Conservation (phyloP, 345 rosid species). For the Hypericum androsaemum region DNA sequence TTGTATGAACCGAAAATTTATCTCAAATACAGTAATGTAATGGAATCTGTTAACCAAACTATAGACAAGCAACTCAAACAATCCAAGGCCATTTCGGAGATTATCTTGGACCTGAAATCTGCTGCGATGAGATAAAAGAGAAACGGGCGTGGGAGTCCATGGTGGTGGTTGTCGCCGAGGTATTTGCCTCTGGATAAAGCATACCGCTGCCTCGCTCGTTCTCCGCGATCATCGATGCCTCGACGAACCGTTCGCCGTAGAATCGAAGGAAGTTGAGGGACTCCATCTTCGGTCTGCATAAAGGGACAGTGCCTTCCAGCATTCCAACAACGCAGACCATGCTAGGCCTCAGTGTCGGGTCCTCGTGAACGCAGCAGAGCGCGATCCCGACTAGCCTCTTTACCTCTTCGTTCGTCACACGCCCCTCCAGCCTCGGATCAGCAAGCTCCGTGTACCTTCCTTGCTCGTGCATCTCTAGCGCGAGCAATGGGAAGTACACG, state of each 20-base stretch:
- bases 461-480: conserved; percentile 49
- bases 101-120: conserved; percentile 83
- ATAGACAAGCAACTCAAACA: conserved; percentile 8
- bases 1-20: no score
- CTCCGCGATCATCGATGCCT: conserved; percentile 53
- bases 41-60: conserved; percentile 4
- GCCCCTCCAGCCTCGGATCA: conserved; percentile 67
- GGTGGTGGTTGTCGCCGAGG: conserved; percentile 25
- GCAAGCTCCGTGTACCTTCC: conserved; percentile 61
- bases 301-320: conserved; percentile 31
- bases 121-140: conserved; percentile 72
- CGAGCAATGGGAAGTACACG: conserved; percentile 66
- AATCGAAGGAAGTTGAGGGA: conserved; percentile 78
- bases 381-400: conserved; percentile 16
- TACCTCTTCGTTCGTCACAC: conserved; percentile 38
- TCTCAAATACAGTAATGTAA: not conserved
- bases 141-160: conserved; percentile 23
- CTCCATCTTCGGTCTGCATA: conserved; percentile 54
- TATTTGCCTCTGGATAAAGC: conserved; percentile 24
- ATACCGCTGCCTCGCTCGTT: conserved; percentile 22
- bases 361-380: conserved; percentile 23
- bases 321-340: conserved; percentile 22
- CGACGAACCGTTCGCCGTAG: conserved; percentile 67
- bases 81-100: not conserved
- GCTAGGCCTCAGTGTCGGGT: conserved; percentile 14